Percentiles rank a stretch among this genome's conserved stretches.
These are phyloP conservation scores for Podospora didyma DNA, from an alignment of 495 filamentous ascomycete genomes.

Conservation along the genomic window DNA sequence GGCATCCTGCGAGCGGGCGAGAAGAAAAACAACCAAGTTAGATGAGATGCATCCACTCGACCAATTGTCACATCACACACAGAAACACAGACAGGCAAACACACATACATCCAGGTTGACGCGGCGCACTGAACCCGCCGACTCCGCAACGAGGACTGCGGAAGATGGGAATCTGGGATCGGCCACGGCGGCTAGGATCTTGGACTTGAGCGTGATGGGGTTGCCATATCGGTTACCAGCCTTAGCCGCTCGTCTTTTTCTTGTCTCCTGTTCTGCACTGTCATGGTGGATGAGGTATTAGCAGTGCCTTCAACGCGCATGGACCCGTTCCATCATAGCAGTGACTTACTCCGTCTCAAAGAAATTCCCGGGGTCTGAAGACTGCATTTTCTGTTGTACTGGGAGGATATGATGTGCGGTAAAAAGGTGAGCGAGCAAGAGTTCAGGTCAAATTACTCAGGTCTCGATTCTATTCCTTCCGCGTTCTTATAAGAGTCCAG, in stretches of 20 bases:
- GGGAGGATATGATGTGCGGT: too few species aligned
- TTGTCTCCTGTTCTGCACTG: constrained; percentile 69
- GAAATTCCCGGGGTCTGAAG: constrained; percentile 54
- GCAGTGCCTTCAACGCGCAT: not conserved
- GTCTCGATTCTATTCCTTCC: too few species aligned
- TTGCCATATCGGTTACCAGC: constrained; percentile 76
- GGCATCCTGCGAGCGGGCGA: constrained; percentile 18
- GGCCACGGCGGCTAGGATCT: constrained; percentile 71
- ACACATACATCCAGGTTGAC: constrained; percentile 72
- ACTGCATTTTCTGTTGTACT: constrained; percentile 23
- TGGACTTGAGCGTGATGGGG: constrained; percentile 76
- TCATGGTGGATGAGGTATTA: constrained; percentile 5
- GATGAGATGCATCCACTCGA: not conserved
- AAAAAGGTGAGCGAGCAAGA: too few species aligned
- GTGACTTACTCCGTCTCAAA: constrained; percentile 79
- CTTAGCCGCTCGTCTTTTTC: constrained; percentile 71
- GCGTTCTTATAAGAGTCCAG: not conserved
- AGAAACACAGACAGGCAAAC: not conserved
- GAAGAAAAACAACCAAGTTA: not conserved
- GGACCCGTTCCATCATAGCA: not conserved
- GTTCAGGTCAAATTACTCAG: too few species aligned
- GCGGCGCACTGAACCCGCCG: constrained; percentile 68
- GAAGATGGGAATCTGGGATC: constrained; percentile 59
- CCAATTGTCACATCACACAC: too few species aligned
- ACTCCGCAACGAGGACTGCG: constrained; percentile 76